Percentiles rank a stretch among this genome's conserved stretches.
phyloP scores from a whole-genome alignment of 2,329 filamentous ascomycete genomes.

The Talaromyces piceae region DNA sequence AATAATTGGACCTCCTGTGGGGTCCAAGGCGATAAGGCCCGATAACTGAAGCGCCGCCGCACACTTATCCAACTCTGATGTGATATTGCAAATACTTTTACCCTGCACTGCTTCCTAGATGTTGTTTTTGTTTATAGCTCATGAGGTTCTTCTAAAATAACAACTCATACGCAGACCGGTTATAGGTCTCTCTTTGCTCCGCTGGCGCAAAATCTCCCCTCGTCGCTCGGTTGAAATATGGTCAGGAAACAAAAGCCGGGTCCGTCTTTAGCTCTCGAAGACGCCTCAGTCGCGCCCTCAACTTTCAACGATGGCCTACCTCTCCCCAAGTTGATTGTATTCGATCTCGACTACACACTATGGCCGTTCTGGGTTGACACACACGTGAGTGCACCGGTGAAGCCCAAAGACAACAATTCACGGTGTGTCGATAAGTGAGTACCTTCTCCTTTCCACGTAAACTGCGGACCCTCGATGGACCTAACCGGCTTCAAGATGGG shows the following conservation, averaged over 20 bases:
- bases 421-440: constrained; percentile 36
- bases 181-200: neutral
- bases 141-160: too few species aligned
- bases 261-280: constrained; percentile 24
- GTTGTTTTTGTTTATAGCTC: too few species aligned
- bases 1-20: neutral
- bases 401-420: constrained; percentile 49
- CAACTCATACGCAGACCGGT: too few species aligned
- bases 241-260: constrained; percentile 28
- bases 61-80: too few species aligned
- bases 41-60: neutral
- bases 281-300: constrained; percentile 37
- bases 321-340: constrained; percentile 76
- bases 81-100: too few species aligned
- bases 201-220: neutral
- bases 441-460: neutral
- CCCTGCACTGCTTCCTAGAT: too few species aligned
- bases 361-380: constrained; percentile 99
- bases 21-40: neutral
- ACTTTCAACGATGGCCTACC: constrained; percentile 61
- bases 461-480: neutral
- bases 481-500: constrained; percentile 32
- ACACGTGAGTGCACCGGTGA: constrained; percentile 70
- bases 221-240: constrained; percentile 16
- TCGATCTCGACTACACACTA: constrained; percentile 97